Evolutionary conservation across 2,329 filamentous ascomycete genomes (phyloP), one percentile per base, ranked within the genome.

Genomic region (Aspergillus fischeri): DNA sequence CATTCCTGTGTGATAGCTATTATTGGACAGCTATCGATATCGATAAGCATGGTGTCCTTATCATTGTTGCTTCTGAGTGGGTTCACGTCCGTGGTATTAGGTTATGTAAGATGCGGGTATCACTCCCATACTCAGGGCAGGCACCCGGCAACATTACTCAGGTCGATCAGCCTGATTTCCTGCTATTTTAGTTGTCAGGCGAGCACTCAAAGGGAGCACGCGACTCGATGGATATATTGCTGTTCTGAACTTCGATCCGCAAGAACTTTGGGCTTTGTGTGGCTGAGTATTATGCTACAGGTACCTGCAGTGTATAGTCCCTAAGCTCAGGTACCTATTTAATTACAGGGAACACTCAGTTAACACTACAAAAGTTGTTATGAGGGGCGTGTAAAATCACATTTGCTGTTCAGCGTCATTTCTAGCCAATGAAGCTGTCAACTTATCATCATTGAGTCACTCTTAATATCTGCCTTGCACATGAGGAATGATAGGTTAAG

Each of bases 11-110:
- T 32, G 41, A 42, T 20, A 32, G 10, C 17, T 45, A 20, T 49
- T 29, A 60, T 59, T 57, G 57, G 60, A 27, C 32, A 32, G 41
- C 7, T n/a, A 24, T 29, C 11, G 14, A 29, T 60, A 62, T 63
- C 57, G 61, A 63, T 63, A 62, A 63, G 61, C 5, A 28, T 11
- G 25, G 20, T 25, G 20, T 32, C 55, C 51, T 57, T 54, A 54
- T 52, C 41, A 42, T 21, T 9, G n/a, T 3, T 17, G 2, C 38
- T 32, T 14, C 29, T 32, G 14, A 4, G 29, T 32, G 9, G 29
- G 29, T 32, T 32, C 10, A 35, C 4, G 11, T 35, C 32, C 32
- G 6, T 3, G 32, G 4, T 35, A 6, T 7, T 35, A 42, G n/a
- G n/a, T 44, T 11, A 20, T 24, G 41, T 44, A 44, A 44, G 41